Conservation (phyloP, 2,329 filamentous ascomycete genomes). For the Fusarium irregulare region DNA sequence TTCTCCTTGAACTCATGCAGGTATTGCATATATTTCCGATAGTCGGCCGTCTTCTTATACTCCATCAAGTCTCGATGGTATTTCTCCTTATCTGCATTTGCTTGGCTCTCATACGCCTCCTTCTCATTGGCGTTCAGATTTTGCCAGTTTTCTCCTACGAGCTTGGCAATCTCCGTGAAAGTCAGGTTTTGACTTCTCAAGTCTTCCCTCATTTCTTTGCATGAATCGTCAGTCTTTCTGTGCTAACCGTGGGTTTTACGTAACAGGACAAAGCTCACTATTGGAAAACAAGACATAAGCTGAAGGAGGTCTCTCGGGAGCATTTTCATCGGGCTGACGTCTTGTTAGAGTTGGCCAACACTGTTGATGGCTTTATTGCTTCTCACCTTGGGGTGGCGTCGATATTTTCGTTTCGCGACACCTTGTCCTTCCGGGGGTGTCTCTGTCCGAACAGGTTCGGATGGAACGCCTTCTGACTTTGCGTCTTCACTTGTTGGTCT, state of each 20-base stretch:
- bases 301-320: constrained; percentile 82
- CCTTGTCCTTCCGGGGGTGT: constrained; percentile 56
- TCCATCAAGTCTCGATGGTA: constrained; percentile 78
- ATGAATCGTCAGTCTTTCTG: constrained; percentile 1
- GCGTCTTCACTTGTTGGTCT: constrained; percentile 65
- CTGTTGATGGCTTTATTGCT: neutral
- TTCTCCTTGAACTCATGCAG: constrained; percentile 82
- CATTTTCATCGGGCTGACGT: constrained; percentile 77
- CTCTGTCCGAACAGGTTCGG: constrained; percentile 62
- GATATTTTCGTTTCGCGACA: constrained; percentile 77
- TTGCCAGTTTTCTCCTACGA: constrained; percentile 86
- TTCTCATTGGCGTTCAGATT: constrained; percentile 73
- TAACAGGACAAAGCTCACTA: constrained; percentile 63
- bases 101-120: constrained; percentile 78
- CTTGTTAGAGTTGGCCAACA: constrained; percentile 4
- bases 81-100: constrained; percentile 78
- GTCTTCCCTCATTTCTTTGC: constrained; percentile 77
- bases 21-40: constrained; percentile 76
- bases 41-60: constrained; percentile 82
- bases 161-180: constrained; percentile 85
- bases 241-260: neutral
- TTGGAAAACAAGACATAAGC: constrained; percentile 90
- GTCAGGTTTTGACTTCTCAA: constrained; percentile 80
- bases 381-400: constrained; percentile 78
- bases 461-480: constrained; percentile 64